A percentile compares a stretch with the other conserved stretches of the same genome.
phyloP scores from a whole-genome alignment of 169 alveolate species.

The Cryptosporidium meleagridis region DNA sequence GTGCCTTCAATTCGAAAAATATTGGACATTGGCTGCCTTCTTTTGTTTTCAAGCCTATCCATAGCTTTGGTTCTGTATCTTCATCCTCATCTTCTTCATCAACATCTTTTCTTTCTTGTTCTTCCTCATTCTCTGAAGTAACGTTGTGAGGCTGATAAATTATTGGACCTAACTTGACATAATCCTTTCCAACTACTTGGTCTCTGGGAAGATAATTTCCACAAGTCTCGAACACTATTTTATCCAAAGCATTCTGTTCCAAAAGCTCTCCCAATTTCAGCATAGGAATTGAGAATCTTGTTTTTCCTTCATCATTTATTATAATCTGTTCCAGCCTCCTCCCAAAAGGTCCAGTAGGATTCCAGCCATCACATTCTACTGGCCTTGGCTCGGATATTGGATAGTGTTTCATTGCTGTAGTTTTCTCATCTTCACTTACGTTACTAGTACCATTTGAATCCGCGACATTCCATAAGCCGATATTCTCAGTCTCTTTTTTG shows the following conservation, averaged over 20 bases:
- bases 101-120: not conserved
- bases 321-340: slow-evolving; percentile 71
- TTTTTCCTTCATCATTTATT: slow-evolving; percentile 2
- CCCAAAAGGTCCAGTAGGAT: slow-evolving; percentile 81
- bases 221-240: slow-evolving; percentile 54
- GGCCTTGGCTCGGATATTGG: slow-evolving; percentile 76
- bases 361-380: slow-evolving; percentile 81
- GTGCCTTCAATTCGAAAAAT: slow-evolving; percentile 58
- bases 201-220: slow-evolving; percentile 59
- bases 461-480: slow-evolving; percentile 27
- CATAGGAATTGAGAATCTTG: not conserved
- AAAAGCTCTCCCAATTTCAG: slow-evolving; percentile 16
- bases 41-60: slow-evolving; percentile 76
- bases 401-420: slow-evolving; percentile 53
- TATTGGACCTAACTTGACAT: slow-evolving; percentile 66
- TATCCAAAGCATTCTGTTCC: slow-evolving; percentile 35
- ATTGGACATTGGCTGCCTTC: slow-evolving; percentile 62
- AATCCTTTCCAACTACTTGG: slow-evolving; percentile 34
- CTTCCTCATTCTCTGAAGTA: not conserved
- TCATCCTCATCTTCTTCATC: slow-evolving; percentile 29
- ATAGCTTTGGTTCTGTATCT: slow-evolving; percentile 55
- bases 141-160: slow-evolving; percentile 37
- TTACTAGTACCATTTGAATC: slow-evolving; percentile 30
- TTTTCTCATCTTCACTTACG: slow-evolving; percentile 4
- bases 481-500: slow-evolving; percentile 43